Base-by-base conservation (phyloP, 345 rosid species). In the Citrus mangshanensis region DNA sequence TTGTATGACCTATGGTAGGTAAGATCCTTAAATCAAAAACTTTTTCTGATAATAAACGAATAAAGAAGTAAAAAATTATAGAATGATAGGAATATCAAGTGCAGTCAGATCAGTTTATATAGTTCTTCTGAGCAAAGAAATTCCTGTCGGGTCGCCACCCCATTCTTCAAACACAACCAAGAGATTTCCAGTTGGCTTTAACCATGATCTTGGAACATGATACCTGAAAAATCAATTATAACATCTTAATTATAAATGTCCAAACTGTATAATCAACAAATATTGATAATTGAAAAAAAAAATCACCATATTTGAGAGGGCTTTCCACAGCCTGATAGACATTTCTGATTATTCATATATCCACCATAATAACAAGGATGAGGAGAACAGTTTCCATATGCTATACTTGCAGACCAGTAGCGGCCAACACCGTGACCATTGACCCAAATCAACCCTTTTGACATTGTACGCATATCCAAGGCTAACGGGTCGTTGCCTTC, bases 171-270 rank as follows among this genome's bases (percentile, higher is more conserved):
- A 90, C 78, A 91, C 95, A 42, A 90, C 93, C 86, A 94, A 56
- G 25, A 85, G 74, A 76, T 96, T 94, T 55, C 90, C 95, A 10
- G 85, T 77, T 9, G 91, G 90, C 40, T 87, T 86, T 46, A 96
- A 77, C 98, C 99, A 94, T 27, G 99, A 93, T 35, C 88, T 90
- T 3, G 98, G 98, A 58, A 94, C 84, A 82, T 94, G 99, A 4
- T 54, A 54, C 21, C 58, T 54, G 58, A 18, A 54, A 18, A 54
- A 16, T 18, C 22, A 54, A 54, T 18, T 54, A 18, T 6, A 18
- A 18, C 7, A 18, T 18, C 22, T 54, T 2, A 54, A 18, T 54
- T 54, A 54, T 19, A 54, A 54, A 54, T 18, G 58, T 54, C 19
- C 58, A 54, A 54, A 54, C 58, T 54, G 22, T 4, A 54, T 3